These are phyloP conservation scores for Aspergillus tanneri DNA, from an alignment of 2,329 filamentous ascomycete genomes.

Conservation along the genomic window DNA sequence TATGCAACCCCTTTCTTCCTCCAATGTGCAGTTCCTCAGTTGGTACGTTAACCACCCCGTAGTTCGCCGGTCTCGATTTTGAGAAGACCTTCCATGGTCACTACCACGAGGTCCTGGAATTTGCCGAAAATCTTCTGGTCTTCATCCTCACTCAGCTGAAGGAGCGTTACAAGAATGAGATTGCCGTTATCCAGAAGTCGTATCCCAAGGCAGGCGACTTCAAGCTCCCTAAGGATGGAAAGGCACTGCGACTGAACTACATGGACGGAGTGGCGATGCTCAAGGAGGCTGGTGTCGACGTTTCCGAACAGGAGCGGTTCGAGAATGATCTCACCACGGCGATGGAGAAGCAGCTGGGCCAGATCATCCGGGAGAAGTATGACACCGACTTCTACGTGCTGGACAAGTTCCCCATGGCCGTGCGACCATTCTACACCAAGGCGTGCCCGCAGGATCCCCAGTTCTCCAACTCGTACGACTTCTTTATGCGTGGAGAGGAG, in stretches of 20 bases:
- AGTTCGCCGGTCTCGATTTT: conserved; percentile 55
- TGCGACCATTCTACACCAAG: conserved; percentile 91
- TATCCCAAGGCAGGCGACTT: conserved; percentile 54
- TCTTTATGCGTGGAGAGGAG: conserved; percentile 70
- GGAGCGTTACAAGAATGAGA: conserved; percentile 45
- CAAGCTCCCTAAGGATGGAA: conserved; percentile 50
- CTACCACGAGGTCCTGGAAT: conserved; percentile 53
- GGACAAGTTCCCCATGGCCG: conserved; percentile 89
- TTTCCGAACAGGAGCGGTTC: conserved; percentile 49
- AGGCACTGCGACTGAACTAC: conserved; percentile 51
- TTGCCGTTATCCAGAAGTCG: conserved; percentile 48
- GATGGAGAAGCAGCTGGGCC: conserved; percentile 70
- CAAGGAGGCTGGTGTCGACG: conserved; percentile 52
- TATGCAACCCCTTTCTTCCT: conserved; percentile 23
- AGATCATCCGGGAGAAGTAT: conserved; percentile 82
- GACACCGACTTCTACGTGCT: conserved; percentile 95
- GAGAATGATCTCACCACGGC: conserved; percentile 50
- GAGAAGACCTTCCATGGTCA: conserved; percentile 52
- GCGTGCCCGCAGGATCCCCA: conserved; percentile 66
- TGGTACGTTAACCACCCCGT: conserved; percentile 15
- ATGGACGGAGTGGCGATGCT: conserved; percentile 50
- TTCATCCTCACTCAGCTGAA: conserved; percentile 50
- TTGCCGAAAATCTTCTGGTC: conserved; percentile 51
- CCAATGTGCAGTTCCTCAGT: neutral
- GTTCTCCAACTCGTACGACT: conserved; percentile 68